phyloP scores from a whole-genome alignment of 1,139 yeast species.

The Eremothecium sinecaudum region DNA sequence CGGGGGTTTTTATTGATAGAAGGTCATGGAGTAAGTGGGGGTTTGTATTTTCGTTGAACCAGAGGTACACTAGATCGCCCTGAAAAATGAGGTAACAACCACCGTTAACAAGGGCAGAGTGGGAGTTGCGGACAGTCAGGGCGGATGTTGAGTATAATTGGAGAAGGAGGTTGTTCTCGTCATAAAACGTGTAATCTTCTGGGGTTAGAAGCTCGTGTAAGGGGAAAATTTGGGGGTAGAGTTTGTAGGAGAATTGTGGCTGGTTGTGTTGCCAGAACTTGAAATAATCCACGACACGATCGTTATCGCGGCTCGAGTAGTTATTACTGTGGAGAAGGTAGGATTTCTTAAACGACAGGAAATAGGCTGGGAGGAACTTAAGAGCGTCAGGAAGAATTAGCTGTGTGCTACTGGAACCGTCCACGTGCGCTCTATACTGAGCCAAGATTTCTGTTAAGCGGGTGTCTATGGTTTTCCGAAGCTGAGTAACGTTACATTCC shows the following conservation, averaged over 20 bases:
- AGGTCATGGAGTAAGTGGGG: conserved; percentile 62
- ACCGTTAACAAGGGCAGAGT: conserved; percentile 34
- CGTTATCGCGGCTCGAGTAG: conserved; percentile 42
- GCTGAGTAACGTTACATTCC: conserved; percentile 48
- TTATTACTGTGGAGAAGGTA: conserved; percentile 48
- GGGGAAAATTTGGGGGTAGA: conserved; percentile 77
- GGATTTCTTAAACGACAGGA: conserved; percentile 62
- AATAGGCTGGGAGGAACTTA: conserved; percentile 58
- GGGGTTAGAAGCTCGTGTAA: conserved; percentile 53
- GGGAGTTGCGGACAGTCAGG: conserved; percentile 23
- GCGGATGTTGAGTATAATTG: conserved; percentile 39
- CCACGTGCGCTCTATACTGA: conserved; percentile 55
- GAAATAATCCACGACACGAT: conserved; percentile 51
- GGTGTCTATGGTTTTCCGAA: conserved; percentile 53
- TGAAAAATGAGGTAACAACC: conserved; percentile 75
- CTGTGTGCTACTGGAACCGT: conserved; percentile 45
- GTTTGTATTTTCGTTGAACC: conserved; percentile 66
- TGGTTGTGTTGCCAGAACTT: conserved; percentile 48
- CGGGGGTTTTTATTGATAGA: conserved; percentile 42
- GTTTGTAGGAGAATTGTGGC: conserved; percentile 50
- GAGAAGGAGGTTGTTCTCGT: conserved; percentile 41
- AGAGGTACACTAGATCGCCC: conserved; percentile 53
- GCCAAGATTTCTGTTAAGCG: conserved; percentile 68
- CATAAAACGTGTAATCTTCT: conserved; percentile 42
- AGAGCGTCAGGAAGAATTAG: conserved; percentile 76